Evolutionary conservation across 352 stramenopile species (phyloP).

Genomic region (Thraustochytrium striatum): DNA sequence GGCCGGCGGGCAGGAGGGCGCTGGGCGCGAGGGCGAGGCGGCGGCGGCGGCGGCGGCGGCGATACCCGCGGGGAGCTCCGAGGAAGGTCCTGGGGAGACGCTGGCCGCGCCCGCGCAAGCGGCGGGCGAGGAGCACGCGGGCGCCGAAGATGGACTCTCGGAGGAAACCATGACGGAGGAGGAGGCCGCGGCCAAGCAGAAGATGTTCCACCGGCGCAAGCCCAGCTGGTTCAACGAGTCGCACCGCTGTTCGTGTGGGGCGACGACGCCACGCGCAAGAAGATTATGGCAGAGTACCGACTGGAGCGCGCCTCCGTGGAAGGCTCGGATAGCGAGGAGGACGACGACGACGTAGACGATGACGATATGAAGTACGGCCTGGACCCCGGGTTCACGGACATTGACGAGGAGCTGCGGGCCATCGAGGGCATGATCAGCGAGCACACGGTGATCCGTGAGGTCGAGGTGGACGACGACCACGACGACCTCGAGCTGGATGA

Average conservation of each 20-base stretch:
- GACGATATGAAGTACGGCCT: slow-evolving; percentile 36
- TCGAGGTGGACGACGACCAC: slow-evolving; percentile 31
- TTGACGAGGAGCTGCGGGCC: slow-evolving; percentile 36
- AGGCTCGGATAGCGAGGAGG: neutral
- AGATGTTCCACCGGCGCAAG: neutral
- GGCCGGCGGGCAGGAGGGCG: neutral
- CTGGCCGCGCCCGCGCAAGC: too few species aligned
- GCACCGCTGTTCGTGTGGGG: slow-evolving; percentile 35
- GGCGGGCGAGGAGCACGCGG: too few species aligned
- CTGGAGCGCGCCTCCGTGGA: neutral
- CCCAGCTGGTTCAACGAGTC: slow-evolving; percentile 15
- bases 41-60: neutral
- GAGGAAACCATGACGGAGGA: neutral
- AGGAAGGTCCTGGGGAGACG: too few species aligned
- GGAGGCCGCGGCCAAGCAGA: neutral
- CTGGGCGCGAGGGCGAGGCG: too few species aligned
- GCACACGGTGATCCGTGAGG: slow-evolving; percentile 10
- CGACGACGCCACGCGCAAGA: slow-evolving; percentile 25
- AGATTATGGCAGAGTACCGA: slow-evolving; percentile 27
- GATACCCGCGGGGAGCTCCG: neutral
- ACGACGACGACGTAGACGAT: slow-evolving; percentile 31
- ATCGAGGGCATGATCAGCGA: slow-evolving; percentile 40
- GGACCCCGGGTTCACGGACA: slow-evolving; percentile 12
- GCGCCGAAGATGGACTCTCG: neutral
- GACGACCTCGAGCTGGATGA: neutral